Base-by-base conservation (phyloP, 495 filamentous ascomycete genomes). In the Amniculicola lignicola region DNA sequence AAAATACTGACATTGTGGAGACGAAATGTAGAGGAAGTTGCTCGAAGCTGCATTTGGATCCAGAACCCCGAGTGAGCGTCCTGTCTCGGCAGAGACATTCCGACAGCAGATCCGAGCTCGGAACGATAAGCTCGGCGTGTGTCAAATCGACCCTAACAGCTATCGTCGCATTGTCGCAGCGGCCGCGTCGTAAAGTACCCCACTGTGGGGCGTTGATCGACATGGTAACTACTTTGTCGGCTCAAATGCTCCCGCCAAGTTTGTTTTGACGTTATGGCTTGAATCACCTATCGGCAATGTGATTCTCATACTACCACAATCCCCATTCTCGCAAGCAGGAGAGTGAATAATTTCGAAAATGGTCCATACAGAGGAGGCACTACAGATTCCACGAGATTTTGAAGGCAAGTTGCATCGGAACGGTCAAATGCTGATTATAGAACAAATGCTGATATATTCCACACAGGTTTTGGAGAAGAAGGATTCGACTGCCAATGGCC, bases 311-410 rank as follows among this genome's bases (percentile, higher is more conserved):
- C n/a, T n/a, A n/a, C n/a, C n/a, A n/a, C n/a, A n/a, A n/a, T n/a
- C n/a, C n/a, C n/a, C n/a, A n/a, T n/a, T n/a, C n/a, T n/a, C n/a
- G n/a, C n/a, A n/a, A n/a, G n/a, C n/a, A n/a, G n/a, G n/a, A n/a
- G n/a, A n/a, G n/a, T n/a, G n/a, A n/a, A n/a, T n/a, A n/a, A n/a
- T n/a, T n/a, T n/a, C n/a, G n/a, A 60, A 6, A 2, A 69, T 69
- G 66, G 33, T 47, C 18, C 57, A 62, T 23, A 27, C 48, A 6
- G 57, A 67, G 51, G 57, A 61, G 18, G 31, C 63, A 29, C 53
- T 64, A 19, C 66, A 67, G 40, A 36, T 69, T 16, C 64, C 66
- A 1, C 61, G 64, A 4, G 66, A 69, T 48, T 67, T 69, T 49
- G 61, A 62, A 64, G 64, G 66, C 54, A 38, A 28, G 25, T 36